A percentile compares a stretch with the other conserved stretches of the same genome.
Conservation (phyloP, 2,329 filamentous ascomycete species). For the Acephala macrosclerotiorum region DNA sequence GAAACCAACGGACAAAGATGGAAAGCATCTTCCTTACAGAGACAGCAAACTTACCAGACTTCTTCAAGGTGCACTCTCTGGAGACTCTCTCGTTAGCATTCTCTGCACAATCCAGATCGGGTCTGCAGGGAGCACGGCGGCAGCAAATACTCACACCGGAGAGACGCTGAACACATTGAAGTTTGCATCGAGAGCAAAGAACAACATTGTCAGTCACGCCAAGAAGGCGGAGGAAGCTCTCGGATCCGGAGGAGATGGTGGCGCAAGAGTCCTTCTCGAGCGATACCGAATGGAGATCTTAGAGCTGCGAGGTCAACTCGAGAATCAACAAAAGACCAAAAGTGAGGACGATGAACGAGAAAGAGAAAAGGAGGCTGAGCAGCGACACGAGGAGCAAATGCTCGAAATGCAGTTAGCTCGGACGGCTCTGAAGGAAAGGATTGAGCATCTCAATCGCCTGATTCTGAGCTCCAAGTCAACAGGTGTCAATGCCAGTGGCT, state of each 20-base stretch:
- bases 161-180: slow-evolving; percentile 97
- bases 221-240: slow-evolving; percentile 93
- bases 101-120: slow-evolving; percentile 95
- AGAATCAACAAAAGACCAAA: slow-evolving; percentile 76
- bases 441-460: slow-evolving; percentile 93
- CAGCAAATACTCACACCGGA: slow-evolving; percentile 76
- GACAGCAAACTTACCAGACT: slow-evolving; percentile 97
- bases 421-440: slow-evolving; percentile 94
- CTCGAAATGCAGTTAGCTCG: slow-evolving; percentile 97
- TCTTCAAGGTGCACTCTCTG: slow-evolving; percentile 89
- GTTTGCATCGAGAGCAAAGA: slow-evolving; percentile 95
- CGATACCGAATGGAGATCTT: slow-evolving; percentile 93
- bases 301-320: slow-evolving; percentile 81
- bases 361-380: slow-evolving; percentile 80
- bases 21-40: slow-evolving; percentile 92
- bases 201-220: slow-evolving; percentile 96
- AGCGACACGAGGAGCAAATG: slow-evolving; percentile 95
- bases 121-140: slow-evolving; percentile 73
- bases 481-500: slow-evolving; percentile 84
- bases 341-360: slow-evolving; percentile 75
- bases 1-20: slow-evolving; percentile 78
- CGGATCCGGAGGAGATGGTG: slow-evolving; percentile 81
- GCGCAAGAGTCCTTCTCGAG: slow-evolving; percentile 86
- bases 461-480: slow-evolving; percentile 96
- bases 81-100: slow-evolving; percentile 94